Conservation (phyloP, 2,329 filamentous ascomycete species). For the Pezicula radicicola region DNA sequence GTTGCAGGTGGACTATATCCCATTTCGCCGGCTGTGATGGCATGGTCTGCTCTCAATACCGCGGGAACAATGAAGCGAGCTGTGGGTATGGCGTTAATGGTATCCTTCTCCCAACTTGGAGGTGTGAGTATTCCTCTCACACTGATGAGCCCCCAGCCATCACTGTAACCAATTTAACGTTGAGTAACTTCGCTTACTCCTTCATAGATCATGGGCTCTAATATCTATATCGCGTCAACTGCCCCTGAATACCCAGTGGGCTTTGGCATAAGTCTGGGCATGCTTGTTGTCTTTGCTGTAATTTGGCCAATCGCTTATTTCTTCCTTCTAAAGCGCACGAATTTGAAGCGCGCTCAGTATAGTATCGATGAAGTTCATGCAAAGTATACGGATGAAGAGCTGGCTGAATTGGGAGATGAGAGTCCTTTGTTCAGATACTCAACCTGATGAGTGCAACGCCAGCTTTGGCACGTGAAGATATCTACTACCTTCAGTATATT, state of each 20-base stretch:
- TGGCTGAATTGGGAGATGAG: slow-evolving; percentile 30
- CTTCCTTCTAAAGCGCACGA: not conserved
- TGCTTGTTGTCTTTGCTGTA: slow-evolving; percentile 8
- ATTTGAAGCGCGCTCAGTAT: slow-evolving; percentile 47
- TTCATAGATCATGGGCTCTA: slow-evolving; percentile 23
- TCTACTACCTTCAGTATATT: not conserved
- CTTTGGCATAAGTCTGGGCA: slow-evolving; percentile 31
- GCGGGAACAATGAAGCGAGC: slow-evolving; percentile 21
- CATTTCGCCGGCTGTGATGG: slow-evolving; percentile 70
- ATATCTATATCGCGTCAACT: slow-evolving; percentile 33
- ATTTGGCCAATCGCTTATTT: not conserved
- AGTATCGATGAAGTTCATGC: slow-evolving; percentile 48
- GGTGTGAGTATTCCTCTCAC: slow-evolving; percentile 24
- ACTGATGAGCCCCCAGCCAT: too few species aligned
- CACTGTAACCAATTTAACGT: too few species aligned
- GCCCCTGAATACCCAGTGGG: slow-evolving; percentile 33
- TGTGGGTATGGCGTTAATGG: slow-evolving; percentile 23
- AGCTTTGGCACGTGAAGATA: not conserved
- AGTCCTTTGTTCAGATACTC: slow-evolving; percentile 30
- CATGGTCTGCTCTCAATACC: slow-evolving; percentile 52
- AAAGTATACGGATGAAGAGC: slow-evolving; percentile 13
- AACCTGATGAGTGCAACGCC: slow-evolving; percentile 15
- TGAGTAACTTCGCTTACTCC: not conserved
- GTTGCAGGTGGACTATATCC: slow-evolving; percentile 79
- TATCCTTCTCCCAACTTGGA: slow-evolving; percentile 26